phyloP scores from a whole-genome alignment of 805 yeast species.

The Millerozyma miso region DNA sequence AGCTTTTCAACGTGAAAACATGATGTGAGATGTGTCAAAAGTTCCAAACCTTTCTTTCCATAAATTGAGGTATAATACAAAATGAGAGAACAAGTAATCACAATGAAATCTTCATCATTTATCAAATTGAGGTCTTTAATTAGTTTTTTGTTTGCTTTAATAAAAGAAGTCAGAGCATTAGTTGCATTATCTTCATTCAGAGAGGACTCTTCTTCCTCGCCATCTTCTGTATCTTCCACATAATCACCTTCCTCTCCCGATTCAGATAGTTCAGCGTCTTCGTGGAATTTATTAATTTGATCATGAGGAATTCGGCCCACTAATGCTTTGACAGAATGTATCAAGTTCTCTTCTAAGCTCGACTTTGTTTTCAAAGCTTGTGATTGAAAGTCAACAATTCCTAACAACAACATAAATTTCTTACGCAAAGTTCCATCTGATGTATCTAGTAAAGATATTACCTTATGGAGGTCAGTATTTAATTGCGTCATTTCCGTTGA shows the following conservation, averaged over 20 bases:
- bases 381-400: background rate
- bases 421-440: background rate
- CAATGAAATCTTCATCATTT: slow-evolving; percentile 31
- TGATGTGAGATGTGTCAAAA: slow-evolving; percentile 23
- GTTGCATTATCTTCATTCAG: background rate
- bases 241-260: slow-evolving; percentile 7
- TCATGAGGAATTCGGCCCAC: slow-evolving; percentile 21
- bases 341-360: background rate
- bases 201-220: slow-evolving; percentile 2
- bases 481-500: slow-evolving; percentile 7
- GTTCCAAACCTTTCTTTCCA: slow-evolving; percentile 13
- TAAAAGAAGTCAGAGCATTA: background rate
- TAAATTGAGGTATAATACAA: slow-evolving; percentile 16
- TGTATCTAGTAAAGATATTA: background rate
- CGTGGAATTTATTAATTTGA: slow-evolving; percentile 8
- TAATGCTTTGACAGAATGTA: slow-evolving; percentile 13
- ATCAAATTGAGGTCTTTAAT: slow-evolving; percentile 29
- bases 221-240: slow-evolving; percentile 6
- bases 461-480: background rate
- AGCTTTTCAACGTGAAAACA: slow-evolving; percentile 12
- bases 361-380: background rate
- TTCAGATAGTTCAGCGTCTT: too few relatives aligned
- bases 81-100: slow-evolving; percentile 24
- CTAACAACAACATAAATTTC: background rate
- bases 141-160: slow-evolving; percentile 15